Base-by-base conservation (phyloP, 768 basidiomycete genomes). In the Chlorophyllum brunneum region DNA sequence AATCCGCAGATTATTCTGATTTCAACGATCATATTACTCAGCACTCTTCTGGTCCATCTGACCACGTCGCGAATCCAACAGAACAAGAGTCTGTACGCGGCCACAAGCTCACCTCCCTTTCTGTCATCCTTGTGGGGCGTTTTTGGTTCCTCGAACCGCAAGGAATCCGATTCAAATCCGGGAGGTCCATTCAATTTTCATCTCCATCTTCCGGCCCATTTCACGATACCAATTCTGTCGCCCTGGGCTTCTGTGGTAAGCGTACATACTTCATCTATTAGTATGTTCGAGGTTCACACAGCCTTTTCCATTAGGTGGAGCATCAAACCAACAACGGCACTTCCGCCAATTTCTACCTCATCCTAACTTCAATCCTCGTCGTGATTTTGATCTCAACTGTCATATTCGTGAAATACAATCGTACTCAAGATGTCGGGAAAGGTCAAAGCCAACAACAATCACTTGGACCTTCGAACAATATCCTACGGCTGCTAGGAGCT, bases 161-260 rank as follows among this genome's bases (percentile, higher is more conserved):
- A 44, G 22, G 20, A 22, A 11, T 5, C 36, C 4, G 27, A 26
- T 18, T 29, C 16, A 1, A 49, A 24, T n/a, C 24, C 39, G 5
- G 15, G 24, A 4, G 34, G 49, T 23, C 27, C 36, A 23, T 29
- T 53, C 8, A 46, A 38, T 30, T 15, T 53, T n/a, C 43, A 53
- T 33, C 24, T 53, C 27, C 51, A 53, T 26, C 59, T 68, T 4
- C 69, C 83, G 0, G 71, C 77, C 1, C 88, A 88, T 61, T 88
- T 88, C 63, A 89, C 87, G 0, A 84, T 90, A 20, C 86, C 88
- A 3, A 82, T 90, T 3, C 64, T 90, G 15, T 90, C 88, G 0
- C 88, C 87, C 0, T 90, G 89, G 58, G 79, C 86, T 2, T 88
- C 86, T 8, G 88, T 89, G 62, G 87, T 89, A 54, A 51, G 79